Percentiles rank a stretch among this genome's conserved stretches.
Conservation (phyloP, 768 basidiomycete species). For the Galerina sulciceps region DNA sequence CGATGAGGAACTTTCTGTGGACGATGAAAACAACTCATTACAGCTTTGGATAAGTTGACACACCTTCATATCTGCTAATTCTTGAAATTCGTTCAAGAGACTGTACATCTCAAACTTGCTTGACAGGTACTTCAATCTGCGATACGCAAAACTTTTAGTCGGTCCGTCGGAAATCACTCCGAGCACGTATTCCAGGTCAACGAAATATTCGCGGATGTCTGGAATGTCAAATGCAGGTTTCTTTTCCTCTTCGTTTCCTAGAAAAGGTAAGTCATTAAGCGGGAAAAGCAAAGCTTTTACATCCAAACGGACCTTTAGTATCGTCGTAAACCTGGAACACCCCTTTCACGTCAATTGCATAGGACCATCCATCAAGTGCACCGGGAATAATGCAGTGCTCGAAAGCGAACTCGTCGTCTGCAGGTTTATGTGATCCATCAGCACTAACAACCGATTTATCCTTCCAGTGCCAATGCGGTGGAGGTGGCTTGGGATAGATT, state of each 20-base stretch:
- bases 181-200: conserved; percentile 92
- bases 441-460: conserved; percentile 51
- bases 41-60: conserved; percentile 19
- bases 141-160: conserved; percentile 93
- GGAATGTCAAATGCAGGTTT: conserved; percentile 78
- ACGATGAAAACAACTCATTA: background rate
- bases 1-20: conserved; percentile 79
- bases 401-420: conserved; percentile 65
- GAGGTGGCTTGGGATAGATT: conserved; percentile 91
- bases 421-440: conserved; percentile 32
- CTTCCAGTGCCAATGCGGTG: conserved; percentile 95
- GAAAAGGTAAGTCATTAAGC: background rate
- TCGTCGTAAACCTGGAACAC: conserved; percentile 84
- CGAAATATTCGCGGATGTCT: conserved; percentile 90
- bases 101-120: conserved; percentile 95
- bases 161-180: conserved; percentile 94
- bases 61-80: conserved; percentile 96
- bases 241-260: conserved; percentile 22
- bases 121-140: conserved; percentile 86
- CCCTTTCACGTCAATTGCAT: conserved; percentile 83
- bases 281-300: background rate
- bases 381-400: conserved; percentile 77
- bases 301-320: conserved; percentile 32
- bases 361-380: conserved; percentile 58
- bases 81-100: conserved; percentile 91